phyloP scores from a whole-genome alignment of 257 asterid genomes.

The Solanum acaule region DNA sequence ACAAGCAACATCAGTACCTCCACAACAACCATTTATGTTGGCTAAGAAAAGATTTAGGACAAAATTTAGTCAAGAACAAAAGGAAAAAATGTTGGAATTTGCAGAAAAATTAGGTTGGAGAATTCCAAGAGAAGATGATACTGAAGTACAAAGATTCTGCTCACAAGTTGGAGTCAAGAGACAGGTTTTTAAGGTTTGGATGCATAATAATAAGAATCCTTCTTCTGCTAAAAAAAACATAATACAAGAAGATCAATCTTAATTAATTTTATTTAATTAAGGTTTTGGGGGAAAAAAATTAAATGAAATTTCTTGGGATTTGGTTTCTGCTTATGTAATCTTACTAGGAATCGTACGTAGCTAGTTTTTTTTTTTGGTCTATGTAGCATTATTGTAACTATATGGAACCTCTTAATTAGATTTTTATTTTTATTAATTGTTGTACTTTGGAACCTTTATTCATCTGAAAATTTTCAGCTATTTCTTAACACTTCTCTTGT shows the following conservation, averaged over 20 bases:
- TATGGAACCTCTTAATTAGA: not conserved
- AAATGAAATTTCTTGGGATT: not conserved
- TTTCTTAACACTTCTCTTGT: not conserved
- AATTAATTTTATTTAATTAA: not conserved
- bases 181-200: slow-evolving; percentile 93
- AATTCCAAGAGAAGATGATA: slow-evolving; percentile 87
- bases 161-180: slow-evolving; percentile 77
- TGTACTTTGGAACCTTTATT: not conserved
- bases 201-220: slow-evolving; percentile 76
- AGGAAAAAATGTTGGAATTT: slow-evolving; percentile 80
- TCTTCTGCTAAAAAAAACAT: slow-evolving; percentile 26
- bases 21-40: slow-evolving; percentile 43
- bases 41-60: slow-evolving; percentile 64
- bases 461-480: not conserved
- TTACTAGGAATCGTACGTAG: not conserved
- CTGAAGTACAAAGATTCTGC: slow-evolving; percentile 75
- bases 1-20: slow-evolving; percentile 22
- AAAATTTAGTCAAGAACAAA: slow-evolving; percentile 73
- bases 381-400: not conserved
- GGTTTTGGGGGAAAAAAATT: not conserved
- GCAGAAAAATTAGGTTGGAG: slow-evolving; percentile 94
- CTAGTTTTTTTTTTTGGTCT: not conserved
- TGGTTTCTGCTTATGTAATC: not conserved
- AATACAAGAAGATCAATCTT: not conserved
- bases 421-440: not conserved